Conservation (phyloP, 352 stramenopile genomes). For the Pythium coloratum region DNA sequence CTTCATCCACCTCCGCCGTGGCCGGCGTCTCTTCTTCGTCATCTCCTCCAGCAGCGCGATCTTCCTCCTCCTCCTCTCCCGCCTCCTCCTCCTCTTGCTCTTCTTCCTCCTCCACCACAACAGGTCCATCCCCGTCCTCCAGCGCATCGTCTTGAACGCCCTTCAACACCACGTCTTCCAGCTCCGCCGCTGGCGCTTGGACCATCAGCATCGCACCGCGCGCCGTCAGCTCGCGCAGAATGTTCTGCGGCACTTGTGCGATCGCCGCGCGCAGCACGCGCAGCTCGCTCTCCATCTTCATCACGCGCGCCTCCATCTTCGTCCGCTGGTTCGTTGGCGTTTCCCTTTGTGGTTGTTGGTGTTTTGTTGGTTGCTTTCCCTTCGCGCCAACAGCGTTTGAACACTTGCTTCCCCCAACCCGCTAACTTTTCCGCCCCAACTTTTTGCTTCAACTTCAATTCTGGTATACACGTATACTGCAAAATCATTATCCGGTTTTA, state of each 20-base stretch:
- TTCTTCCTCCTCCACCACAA: slow-evolving; percentile 1
- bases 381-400: not conserved
- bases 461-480: not conserved
- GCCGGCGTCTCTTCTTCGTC: no score
- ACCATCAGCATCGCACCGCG: slow-evolving; percentile 22
- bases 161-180: slow-evolving; percentile 6
- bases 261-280: slow-evolving; percentile 10
- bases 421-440: slow-evolving; percentile 4
- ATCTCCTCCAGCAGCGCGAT: no score
- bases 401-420: not conserved
- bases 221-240: slow-evolving; percentile 12
- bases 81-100: slow-evolving; percentile 5
- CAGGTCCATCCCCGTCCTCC: not conserved
- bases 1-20: not conserved
- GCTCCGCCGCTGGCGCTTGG: slow-evolving; percentile 1
- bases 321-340: not conserved
- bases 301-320: slow-evolving; percentile 14
- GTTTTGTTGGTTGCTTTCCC: not conserved
- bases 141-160: not conserved
- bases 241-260: slow-evolving; percentile 6
- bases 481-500: not conserved
- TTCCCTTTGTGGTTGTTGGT: not conserved
- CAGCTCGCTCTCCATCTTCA: slow-evolving; percentile 22
- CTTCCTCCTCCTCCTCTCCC: not conserved
- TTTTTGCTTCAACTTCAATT: slow-evolving; percentile 6